Conservation (phyloP, 805 yeast genomes). For the Brettanomyces anomalus region DNA sequence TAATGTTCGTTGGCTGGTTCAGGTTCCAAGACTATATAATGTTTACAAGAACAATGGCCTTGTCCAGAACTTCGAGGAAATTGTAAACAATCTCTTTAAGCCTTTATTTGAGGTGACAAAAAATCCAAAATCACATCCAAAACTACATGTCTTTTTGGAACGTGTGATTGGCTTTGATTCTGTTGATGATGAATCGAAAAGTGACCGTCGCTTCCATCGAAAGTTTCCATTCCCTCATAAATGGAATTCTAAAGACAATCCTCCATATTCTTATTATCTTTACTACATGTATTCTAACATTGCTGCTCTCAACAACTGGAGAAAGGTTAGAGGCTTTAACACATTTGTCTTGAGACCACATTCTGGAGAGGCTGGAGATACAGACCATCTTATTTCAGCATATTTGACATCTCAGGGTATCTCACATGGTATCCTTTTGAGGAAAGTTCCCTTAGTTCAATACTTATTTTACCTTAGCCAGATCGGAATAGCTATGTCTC, state of each 20-base stretch:
- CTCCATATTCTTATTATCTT: conserved; percentile 95
- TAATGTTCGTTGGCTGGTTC: conserved; percentile 95
- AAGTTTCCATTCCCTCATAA: conserved; percentile 79
- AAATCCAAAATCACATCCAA: conserved; percentile 85
- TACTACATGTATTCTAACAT: conserved; percentile 84
- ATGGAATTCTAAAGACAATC: conserved; percentile 76
- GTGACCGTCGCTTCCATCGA: conserved; percentile 71
- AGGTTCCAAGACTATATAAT: conserved; percentile 89
- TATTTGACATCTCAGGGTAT: conserved; percentile 86
- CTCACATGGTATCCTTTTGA: conserved; percentile 87
- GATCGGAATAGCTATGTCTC: conserved; percentile 97
- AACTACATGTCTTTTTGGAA: conserved; percentile 77
- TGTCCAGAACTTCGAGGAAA: conserved; percentile 64
- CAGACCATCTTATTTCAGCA: conserved; percentile 89
- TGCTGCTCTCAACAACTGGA: conserved; percentile 78
- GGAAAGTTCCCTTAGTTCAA: conserved; percentile 93
- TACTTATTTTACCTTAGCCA: conserved; percentile 90
- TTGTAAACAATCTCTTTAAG: conserved; percentile 67
- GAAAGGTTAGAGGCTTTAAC: conserved; percentile 66
- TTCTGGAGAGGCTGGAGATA: conserved; percentile 99
- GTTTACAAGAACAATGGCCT: conserved; percentile 71
- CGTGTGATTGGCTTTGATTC: conserved; percentile 97
- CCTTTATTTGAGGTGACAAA: conserved; percentile 88
- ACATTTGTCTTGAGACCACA: conserved; percentile 96
- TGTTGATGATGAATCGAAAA: conserved; percentile 95